Evolutionary conservation across 257 asterid species (phyloP).

Genomic region (Hygrophila difformis): DNA sequence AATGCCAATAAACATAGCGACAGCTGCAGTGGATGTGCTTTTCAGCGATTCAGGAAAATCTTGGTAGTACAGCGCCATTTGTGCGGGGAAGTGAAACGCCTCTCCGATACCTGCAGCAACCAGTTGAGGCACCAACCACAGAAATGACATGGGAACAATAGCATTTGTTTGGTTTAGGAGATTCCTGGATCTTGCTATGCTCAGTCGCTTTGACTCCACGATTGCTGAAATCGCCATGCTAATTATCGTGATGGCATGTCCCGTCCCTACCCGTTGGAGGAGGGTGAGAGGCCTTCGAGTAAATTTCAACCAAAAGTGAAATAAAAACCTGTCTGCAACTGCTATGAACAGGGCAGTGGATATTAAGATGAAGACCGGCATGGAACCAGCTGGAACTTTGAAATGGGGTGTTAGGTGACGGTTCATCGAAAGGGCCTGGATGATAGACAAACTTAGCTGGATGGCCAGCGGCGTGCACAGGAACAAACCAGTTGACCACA

Average conservation of each 20-base stretch:
- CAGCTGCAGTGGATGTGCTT: constrained; percentile 46
- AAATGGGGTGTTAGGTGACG: constrained; percentile 37
- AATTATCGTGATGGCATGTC: constrained; percentile 32
- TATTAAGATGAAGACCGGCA: constrained; percentile 41
- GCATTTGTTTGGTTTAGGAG: constrained; percentile 1
- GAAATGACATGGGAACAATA: constrained; percentile 33
- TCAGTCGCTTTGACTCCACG: constrained; percentile 46
- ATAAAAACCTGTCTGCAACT: constrained; percentile 35
- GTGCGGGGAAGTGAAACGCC: constrained; percentile 54
- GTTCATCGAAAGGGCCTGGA: constrained; percentile 72
- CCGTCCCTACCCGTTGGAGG: constrained; percentile 52
- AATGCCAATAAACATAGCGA: constrained; percentile 37
- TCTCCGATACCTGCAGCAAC: constrained; percentile 49
- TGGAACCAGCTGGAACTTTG: constrained; percentile 59
- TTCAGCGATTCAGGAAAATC: constrained; percentile 48
- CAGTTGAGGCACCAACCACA: constrained; percentile 56
- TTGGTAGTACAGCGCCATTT: constrained; percentile 44
- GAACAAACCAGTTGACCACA: constrained; percentile 61
- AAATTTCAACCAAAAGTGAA: constrained; percentile 37
- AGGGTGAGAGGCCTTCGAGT: constrained; percentile 31
- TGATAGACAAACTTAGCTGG: constrained; percentile 35
- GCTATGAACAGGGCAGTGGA: constrained; percentile 40
- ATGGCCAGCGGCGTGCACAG: constrained; percentile 54
- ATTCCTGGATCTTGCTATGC: constrained; percentile 10
- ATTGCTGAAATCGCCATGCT: constrained; percentile 49